phyloP scores from a whole-genome alignment of 257 asterid species.

The Schizonepeta tenuifolia region DNA sequence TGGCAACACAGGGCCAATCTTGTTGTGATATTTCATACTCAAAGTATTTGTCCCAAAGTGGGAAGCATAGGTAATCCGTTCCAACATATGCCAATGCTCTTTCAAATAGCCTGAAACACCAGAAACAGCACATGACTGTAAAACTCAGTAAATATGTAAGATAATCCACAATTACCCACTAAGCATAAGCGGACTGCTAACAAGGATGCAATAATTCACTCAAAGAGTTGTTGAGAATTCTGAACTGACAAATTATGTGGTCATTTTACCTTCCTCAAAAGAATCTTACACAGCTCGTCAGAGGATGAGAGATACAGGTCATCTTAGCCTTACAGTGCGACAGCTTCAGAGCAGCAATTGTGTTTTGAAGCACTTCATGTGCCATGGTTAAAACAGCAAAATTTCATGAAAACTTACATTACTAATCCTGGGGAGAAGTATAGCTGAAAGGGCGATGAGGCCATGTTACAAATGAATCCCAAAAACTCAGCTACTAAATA shows the following conservation, averaged over 20 bases:
- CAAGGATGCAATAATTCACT: slow-evolving; percentile 53
- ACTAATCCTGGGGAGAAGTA: slow-evolving; percentile 69
- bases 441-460: slow-evolving; percentile 50
- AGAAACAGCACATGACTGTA: slow-evolving; percentile 31
- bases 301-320: slow-evolving; percentile 69
- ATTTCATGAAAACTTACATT: slow-evolving; percentile 62
- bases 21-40: slow-evolving; percentile 89
- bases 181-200: slow-evolving; percentile 42
- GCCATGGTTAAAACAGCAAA: slow-evolving; percentile 73
- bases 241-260: slow-evolving; percentile 54
- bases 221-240: slow-evolving; percentile 66
- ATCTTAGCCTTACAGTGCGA: slow-evolving; percentile 74
- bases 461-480: slow-evolving; percentile 49
- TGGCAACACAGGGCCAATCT: slow-evolving; percentile 85
- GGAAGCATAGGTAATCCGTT: slow-evolving; percentile 85
- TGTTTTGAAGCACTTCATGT: slow-evolving; percentile 87
- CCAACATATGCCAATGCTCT: slow-evolving; percentile 96
- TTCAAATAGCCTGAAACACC: slow-evolving; percentile 85
- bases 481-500: slow-evolving; percentile 46
- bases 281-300: slow-evolving; percentile 82
- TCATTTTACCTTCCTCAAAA: slow-evolving; percentile 82
- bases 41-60: slow-evolving; percentile 96
- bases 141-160: slow-evolving; percentile 33
- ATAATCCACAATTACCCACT: slow-evolving; percentile 37
- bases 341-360: slow-evolving; percentile 78